Base-by-base conservation (phyloP, 1,284 basidiomycete species). In the Ganoderma lingzhi region DNA sequence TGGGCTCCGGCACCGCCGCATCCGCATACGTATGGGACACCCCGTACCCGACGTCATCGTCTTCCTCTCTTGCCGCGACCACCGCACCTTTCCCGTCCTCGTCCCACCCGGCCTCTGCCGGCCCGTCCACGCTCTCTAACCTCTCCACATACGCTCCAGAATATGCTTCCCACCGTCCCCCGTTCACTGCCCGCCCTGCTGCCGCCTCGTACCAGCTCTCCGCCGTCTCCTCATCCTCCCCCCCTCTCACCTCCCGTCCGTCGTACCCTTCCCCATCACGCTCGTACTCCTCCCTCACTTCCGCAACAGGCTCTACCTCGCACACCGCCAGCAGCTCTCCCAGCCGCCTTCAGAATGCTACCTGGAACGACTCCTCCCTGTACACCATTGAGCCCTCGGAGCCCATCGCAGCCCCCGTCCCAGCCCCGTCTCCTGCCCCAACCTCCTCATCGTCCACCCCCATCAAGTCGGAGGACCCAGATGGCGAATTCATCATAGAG, bases 401-500 rank as follows among this genome's bases (percentile, higher is more conserved):
- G 35, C 66, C 45, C 60, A 12, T 68, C 48, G 44, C 45, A 17
- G 53, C 70, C 63, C 23, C 62, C 30, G 8, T 35, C 44, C 23
- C 44, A 30, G 28, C 44, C 8, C 67, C 23, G 35, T 63, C 62
- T 4, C 62, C 62, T 17, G 23, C 41, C 44, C 56, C 68, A 32
- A 53, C 60, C 35, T 48, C 66, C n/a, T 23, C 63, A 1, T 66
- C 58, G 39, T 35, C 64, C 0, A 41, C 63, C 3, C 64, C 70
- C 14, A 71, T 73, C 68, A 74, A 76, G 67, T 68, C 73, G 42
- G 75, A 77, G 60, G 73, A 74, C 41, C 64, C 71, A 23, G 70
- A 74, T 39, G 71, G 71, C 67, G 68, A 70, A 42, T 79, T 80
- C 75, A 78, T 81, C 69, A 78, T 80, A 71, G 80, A 81, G 72